Evolutionary conservation across 2,329 filamentous ascomycete genomes (phyloP).

Genomic region (Fusarium sp.): DNA sequence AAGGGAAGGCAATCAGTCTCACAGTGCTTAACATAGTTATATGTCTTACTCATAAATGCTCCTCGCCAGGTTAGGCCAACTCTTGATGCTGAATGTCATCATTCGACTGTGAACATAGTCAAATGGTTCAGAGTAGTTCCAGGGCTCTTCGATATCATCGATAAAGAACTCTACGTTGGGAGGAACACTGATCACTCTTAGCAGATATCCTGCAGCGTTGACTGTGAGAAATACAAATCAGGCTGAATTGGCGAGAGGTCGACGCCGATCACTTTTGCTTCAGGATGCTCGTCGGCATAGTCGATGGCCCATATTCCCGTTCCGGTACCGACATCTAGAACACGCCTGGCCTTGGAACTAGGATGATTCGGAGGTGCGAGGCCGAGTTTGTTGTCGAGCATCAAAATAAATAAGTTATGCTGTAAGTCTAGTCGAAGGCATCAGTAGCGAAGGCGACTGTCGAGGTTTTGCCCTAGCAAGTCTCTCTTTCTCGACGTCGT

Average conservation of each 20-base stretch:
- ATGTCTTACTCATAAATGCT: conserved; percentile 17
- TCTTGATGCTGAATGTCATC: conserved; percentile 32
- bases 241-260: conserved; percentile 33
- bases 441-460: accelerated
- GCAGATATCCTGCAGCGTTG: not conserved
- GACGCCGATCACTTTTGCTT: conserved; percentile 19
- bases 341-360: not conserved
- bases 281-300: conserved; percentile 12
- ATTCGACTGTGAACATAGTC: conserved; percentile 34
- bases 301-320: conserved; percentile 23
- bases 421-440: not conserved
- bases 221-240: not conserved
- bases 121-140: conserved; percentile 24
- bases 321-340: conserved; percentile 14
- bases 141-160: conserved; percentile 32
- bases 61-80: conserved; percentile 8
- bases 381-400: conserved; percentile 1
- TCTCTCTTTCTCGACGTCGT: conserved; percentile 10
- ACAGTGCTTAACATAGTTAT: accelerated
- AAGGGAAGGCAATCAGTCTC: accelerated
- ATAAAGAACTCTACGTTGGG: conserved; percentile 32
- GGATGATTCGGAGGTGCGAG: conserved; percentile 6
- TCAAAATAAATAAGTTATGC: conserved; percentile 1
- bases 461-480: not conserved
- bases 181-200: conserved; percentile 8